Conservation (phyloP, 2,329 filamentous ascomycete species). For the Fusarium paranaense region DNA sequence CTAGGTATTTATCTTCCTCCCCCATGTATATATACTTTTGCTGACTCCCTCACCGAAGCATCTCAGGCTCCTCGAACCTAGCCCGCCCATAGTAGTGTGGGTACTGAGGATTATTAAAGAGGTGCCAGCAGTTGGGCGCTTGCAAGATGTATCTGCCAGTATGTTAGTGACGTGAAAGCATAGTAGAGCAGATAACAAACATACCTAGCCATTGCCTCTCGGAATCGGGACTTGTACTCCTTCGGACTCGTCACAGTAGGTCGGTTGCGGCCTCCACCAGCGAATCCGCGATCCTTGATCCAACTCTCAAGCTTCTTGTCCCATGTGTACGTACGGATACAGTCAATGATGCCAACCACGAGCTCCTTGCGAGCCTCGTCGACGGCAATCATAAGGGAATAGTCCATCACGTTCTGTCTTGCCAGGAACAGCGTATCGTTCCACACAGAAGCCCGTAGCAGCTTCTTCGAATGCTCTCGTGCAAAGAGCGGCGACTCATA, state of each 20-base stretch:
- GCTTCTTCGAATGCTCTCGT: constrained; percentile 94
- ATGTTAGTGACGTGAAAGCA: constrained; percentile 14
- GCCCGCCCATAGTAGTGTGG: constrained; percentile 52
- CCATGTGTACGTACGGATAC: constrained; percentile 98
- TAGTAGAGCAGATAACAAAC: constrained; percentile 47
- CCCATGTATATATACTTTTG: neutral
- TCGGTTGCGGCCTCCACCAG: constrained; percentile 79
- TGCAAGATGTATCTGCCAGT: constrained; percentile 74
- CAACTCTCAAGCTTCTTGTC: constrained; percentile 99
- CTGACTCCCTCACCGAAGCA: constrained; percentile 34
- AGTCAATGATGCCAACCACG: constrained; percentile 97
- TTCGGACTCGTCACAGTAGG: constrained; percentile 97
- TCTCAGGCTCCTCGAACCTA: constrained; percentile 55
- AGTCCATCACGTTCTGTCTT: constrained; percentile 98
- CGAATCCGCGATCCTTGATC: constrained; percentile 97
- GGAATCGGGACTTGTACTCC: constrained; percentile 95
- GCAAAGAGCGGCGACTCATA: constrained; percentile 97
- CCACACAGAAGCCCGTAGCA: constrained; percentile 91
- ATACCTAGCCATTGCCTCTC: constrained; percentile 95
- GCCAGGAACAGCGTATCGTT: constrained; percentile 97
- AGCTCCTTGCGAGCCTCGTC: constrained; percentile 91
- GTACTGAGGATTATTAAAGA: constrained; percentile 64
- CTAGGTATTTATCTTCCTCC: neutral
- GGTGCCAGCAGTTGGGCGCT: constrained; percentile 81
- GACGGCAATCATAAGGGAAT: constrained; percentile 97